Conservation (phyloP, 768 basidiomycete species). For the Tulasnella calospora region DNA sequence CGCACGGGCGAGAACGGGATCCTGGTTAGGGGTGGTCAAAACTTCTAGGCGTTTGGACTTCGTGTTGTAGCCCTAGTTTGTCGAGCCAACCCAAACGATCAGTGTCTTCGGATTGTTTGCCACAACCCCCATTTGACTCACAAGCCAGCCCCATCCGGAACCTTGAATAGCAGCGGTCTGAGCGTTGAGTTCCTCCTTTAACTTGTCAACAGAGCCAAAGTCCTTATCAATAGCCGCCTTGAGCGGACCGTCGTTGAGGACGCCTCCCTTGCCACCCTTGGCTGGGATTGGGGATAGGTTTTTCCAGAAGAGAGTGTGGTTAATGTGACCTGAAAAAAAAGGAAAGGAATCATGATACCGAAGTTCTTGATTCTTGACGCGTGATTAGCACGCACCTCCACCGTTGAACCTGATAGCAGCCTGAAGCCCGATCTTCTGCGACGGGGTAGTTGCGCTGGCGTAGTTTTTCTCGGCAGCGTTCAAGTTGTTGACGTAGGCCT, state of each 20-base stretch:
- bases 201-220: constrained; percentile 65
- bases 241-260: constrained; percentile 41
- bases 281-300: constrained; percentile 59
- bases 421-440: constrained; percentile 81
- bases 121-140: constrained; percentile 41
- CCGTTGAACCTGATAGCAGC: constrained; percentile 94
- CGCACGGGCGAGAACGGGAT: constrained; percentile 52
- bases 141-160: constrained; percentile 95
- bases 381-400: constrained; percentile 57
- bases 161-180: constrained; percentile 84
- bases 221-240: constrained; percentile 56
- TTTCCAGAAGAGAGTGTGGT: constrained; percentile 95
- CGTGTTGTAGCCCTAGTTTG: constrained; percentile 38
- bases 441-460: constrained; percentile 59
- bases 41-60: constrained; percentile 39
- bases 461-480: constrained; percentile 84
- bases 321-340: constrained; percentile 60
- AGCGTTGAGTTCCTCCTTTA: constrained; percentile 80
- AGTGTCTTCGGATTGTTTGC: neutral
- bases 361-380: neutral
- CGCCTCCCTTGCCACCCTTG: constrained; percentile 20
- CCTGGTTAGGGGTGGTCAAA: constrained; percentile 44
- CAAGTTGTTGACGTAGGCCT: constrained; percentile 87
- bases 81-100: neutral
- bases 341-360: neutral